Percentiles rank a stretch among this genome's conserved stretches.
phyloP scores from a whole-genome alignment of 73 alveolate genomes.

The Blepharisma stoltei region DNA sequence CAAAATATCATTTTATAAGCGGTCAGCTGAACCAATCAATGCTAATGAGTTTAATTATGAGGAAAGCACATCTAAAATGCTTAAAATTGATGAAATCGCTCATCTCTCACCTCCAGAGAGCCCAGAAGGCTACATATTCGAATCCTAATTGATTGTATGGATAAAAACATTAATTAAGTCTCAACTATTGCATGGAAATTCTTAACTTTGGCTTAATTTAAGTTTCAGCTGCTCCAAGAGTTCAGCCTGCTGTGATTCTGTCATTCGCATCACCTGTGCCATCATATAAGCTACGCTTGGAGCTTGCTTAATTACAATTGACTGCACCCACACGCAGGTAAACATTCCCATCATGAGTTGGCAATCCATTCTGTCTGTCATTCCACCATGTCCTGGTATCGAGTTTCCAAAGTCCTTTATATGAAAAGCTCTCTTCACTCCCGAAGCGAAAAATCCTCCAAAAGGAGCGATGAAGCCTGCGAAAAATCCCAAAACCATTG shows the following conservation, averaged over 20 bases:
- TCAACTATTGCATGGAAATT: no score
- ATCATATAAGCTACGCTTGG: background rate
- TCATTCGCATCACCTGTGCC: background rate
- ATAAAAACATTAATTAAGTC: no score
- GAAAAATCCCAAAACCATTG: constrained; percentile 80
- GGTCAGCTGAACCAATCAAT: no score
- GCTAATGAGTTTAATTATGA: no score
- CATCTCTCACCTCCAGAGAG: no score
- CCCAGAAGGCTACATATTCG: no score
- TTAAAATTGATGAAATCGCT: no score
- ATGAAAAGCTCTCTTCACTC: constrained; percentile 93
- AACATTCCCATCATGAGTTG: constrained; percentile 77
- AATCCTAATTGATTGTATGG: no score
- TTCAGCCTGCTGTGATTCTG: background rate
- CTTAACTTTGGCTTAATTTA: no score
- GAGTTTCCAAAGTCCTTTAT: constrained; percentile 97
- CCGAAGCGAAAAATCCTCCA: constrained; percentile 99
- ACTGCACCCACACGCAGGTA: constrained; percentile 23
- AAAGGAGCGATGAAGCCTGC: constrained; percentile 95
- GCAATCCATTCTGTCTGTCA: constrained; percentile 98
- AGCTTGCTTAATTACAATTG: background rate
- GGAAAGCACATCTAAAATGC: no score
- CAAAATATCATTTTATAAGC: no score
- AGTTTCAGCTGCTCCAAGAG: constrained; percentile 1
- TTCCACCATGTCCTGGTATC: constrained; percentile 99